Conservation (phyloP, 2,329 filamentous ascomycete genomes). For the Fusarium pseudonygamai region DNA sequence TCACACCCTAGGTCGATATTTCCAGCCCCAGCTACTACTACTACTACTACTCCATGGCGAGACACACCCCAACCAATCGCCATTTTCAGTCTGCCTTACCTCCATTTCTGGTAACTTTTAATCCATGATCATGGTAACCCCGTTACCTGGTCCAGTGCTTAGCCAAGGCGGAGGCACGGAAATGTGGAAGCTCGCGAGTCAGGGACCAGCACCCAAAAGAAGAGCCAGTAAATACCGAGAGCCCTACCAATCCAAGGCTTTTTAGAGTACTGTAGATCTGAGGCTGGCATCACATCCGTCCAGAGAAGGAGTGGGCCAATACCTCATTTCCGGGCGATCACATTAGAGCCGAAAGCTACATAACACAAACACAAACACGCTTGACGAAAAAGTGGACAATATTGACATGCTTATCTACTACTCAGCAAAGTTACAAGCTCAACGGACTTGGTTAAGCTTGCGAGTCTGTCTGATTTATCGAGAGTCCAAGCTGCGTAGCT, state of each 20-base stretch:
- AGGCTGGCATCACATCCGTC: not conserved
- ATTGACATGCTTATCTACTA: not conserved
- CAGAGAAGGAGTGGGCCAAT: slow-evolving; percentile 1
- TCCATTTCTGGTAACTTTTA: not conserved
- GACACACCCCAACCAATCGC: not conserved
- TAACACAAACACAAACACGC: not conserved
- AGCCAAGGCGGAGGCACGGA: slow-evolving; percentile 9
- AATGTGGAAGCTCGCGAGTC: slow-evolving; percentile 13
- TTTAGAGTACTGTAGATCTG: slow-evolving; percentile 5
- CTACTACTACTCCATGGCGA: not conserved
- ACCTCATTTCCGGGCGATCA: slow-evolving; percentile 6
- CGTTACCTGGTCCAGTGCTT: not conserved
- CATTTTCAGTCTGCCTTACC: not conserved
- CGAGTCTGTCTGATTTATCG: not conserved
- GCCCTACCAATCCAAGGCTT: slow-evolving; percentile 2
- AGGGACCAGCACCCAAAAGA: not conserved
- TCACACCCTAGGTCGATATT: not conserved
- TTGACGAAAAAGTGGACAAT: slow-evolving; percentile 3
- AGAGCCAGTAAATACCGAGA: not conserved
- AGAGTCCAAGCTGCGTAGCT: not conserved
- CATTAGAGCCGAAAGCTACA: not conserved
- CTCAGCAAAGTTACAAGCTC: not conserved
- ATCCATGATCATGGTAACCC: not conserved
- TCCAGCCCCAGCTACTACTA: not conserved
- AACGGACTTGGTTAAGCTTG: slow-evolving; percentile 11